Evolutionary conservation across 1,284 basidiomycete species (phyloP).

Genomic region (Pseudomicrostroma phylloplanum): DNA sequence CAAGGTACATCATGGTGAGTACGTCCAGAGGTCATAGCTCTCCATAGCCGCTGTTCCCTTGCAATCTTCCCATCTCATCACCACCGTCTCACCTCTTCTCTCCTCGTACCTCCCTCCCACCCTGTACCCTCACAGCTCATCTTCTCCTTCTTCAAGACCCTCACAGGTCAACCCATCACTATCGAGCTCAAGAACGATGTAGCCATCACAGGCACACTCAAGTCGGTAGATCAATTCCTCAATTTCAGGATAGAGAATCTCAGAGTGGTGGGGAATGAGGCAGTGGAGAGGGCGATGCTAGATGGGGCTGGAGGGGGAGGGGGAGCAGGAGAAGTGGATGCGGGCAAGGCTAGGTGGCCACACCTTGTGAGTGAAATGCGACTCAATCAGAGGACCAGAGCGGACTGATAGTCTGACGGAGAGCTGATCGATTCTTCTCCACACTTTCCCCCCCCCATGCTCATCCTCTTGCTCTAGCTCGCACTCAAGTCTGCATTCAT

Average conservation of each 20-base stretch:
- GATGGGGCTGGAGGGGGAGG: background rate
- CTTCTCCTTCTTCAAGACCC: slow-evolving; percentile 97
- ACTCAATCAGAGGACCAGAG: too few relatives aligned
- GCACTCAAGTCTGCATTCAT: slow-evolving; percentile 99
- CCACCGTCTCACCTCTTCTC: too few relatives aligned
- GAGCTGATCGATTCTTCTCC: too few relatives aligned
- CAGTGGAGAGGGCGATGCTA: slow-evolving; percentile 10
- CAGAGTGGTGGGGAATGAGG: slow-evolving; percentile 57
- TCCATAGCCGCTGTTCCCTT: too few relatives aligned
- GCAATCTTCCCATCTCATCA: too few relatives aligned
- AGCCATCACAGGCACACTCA: slow-evolving; percentile 88
- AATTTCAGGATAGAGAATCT: slow-evolving; percentile 96
- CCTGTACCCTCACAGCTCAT: slow-evolving; percentile 64
- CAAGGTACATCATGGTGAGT: too few relatives aligned
- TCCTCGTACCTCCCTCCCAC: too few relatives aligned
- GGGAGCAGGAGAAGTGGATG: slow-evolving; percentile 20
- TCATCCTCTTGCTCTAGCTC: slow-evolving; percentile 61
- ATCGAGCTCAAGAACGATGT: slow-evolving; percentile 99
- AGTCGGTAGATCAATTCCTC: slow-evolving; percentile 98
- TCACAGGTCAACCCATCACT: slow-evolving; percentile 83
- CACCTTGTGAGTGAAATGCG: slow-evolving; percentile 70
- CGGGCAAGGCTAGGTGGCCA: slow-evolving; percentile 86
- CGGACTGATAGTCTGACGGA: too few relatives aligned
- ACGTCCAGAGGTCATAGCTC: too few relatives aligned
- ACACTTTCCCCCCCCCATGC: too few relatives aligned